Percentiles rank a stretch among this genome's conserved stretches.
These are phyloP conservation scores for Geopyxis carbonaria DNA, from an alignment of 495 filamentous ascomycete species.

Conservation along the genomic window DNA sequence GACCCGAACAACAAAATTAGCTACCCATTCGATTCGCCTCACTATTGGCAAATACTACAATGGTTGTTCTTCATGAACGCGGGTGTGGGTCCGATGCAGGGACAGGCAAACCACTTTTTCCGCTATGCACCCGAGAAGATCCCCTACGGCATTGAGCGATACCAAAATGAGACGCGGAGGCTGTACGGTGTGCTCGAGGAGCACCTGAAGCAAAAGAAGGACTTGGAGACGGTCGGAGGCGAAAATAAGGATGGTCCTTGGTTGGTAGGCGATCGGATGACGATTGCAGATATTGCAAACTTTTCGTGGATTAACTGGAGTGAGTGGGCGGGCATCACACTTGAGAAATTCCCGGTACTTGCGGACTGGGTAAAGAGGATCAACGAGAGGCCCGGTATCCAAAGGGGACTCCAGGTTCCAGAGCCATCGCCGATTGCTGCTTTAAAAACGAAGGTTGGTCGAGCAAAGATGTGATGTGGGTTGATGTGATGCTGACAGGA, in stretches of 20 bases:
- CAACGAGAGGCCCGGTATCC: constrained; percentile 44
- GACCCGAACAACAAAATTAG: constrained; percentile 72
- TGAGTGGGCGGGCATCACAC: constrained; percentile 56
- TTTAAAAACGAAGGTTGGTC: no score
- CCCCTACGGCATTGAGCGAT: constrained; percentile 68
- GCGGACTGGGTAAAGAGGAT: constrained; percentile 52
- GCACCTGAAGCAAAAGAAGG: constrained; percentile 40
- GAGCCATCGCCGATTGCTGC: no score
- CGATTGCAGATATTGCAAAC: constrained; percentile 69
- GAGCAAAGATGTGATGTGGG: no score
- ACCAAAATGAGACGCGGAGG: constrained; percentile 62
- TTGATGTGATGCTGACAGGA: no score
- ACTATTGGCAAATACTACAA: constrained; percentile 61
- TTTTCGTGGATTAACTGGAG: constrained; percentile 52
- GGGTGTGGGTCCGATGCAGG: constrained; percentile 84
- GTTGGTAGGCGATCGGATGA: constrained; percentile 61
- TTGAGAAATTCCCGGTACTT: constrained; percentile 56
- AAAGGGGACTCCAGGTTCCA: constrained; percentile 70
- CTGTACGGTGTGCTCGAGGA: constrained; percentile 65
- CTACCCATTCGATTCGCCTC: constrained; percentile 54
- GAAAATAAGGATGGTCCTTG: constrained; percentile 36
- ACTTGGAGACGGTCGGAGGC: constrained; percentile 37
- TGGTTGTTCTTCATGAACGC: constrained; percentile 64
- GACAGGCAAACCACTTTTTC: constrained; percentile 77
- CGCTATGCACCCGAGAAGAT: constrained; percentile 80